Evolutionary conservation across 2,329 filamentous ascomycete genomes (phyloP), one percentile per base, ranked within the genome.

Genomic region (Lachnum nothofagi): DNA sequence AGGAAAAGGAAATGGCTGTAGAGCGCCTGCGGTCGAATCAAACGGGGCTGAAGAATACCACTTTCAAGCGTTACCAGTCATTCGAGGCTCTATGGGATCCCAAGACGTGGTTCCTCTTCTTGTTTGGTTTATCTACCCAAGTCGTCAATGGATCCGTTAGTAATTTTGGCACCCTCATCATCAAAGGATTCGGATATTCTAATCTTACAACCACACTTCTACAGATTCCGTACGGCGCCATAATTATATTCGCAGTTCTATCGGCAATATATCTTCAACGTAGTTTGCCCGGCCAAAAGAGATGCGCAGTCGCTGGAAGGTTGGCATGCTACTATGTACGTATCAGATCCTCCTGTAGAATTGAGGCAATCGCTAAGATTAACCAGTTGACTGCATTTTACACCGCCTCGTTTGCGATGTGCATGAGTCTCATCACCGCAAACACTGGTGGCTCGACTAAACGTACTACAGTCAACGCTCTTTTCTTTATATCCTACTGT

Each of bases 371-470:
- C 8, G 34, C 19, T 6, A n/a, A 10, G 4, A 19, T 37, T n/a
- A 10, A 37, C 34, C 10, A 5, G 23, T n/a, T 27, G 12, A 48
- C 46, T 8, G 40, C 25, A 19, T 44, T 31, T 10, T 44, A 44
- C 20, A 38, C 42, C 22, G 46, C 46, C 19, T 48, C 46, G 6
- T 44, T 48, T 7, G 20, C 25, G 10, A 42, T 42, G 10, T 24
- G 56, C 77, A 49, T 76, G 72, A 0, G 16, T 27, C 72, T 76
- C 53, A 65, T 77, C 38, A 71, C 67, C 51, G 71, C 78, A 16
- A 88, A 88, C 53, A 82, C 88, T 5, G 68, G 65, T 5, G 0
- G 83, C 83, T 0, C 85, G 85, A 87, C 84, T 0, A 88, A 88
- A 69, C 88, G 88, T 71, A 84, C 80, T 52, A 80, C 83, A 59